phyloP scores from a whole-genome alignment of 2,329 filamentous ascomycete species.

The Bipolaris gigantea region DNA sequence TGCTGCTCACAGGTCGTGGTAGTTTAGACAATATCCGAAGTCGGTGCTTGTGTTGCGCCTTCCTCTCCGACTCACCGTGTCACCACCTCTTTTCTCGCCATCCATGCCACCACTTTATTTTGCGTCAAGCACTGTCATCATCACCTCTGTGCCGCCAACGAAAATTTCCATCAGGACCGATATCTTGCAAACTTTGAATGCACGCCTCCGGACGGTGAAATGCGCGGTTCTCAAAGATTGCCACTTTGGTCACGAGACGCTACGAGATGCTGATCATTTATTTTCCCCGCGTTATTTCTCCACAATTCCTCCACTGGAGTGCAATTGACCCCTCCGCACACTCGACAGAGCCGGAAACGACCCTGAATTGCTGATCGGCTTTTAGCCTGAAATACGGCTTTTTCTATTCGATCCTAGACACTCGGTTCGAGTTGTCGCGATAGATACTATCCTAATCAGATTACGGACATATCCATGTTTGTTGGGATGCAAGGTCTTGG shows the following conservation, averaged over 20 bases:
- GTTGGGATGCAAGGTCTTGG: background rate
- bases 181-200: background rate
- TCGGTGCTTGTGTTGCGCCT: background rate
- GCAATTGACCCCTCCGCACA: conserved; percentile 6
- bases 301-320: conserved; percentile 2
- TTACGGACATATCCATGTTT: conserved; percentile 4
- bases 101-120: background rate
- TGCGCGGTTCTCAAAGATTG: background rate
- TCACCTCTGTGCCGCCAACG: background rate
- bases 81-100: background rate
- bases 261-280: background rate
- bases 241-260: background rate
- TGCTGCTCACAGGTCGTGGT: background rate
- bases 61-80: background rate
- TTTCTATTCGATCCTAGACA: background rate
- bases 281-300: conserved; percentile 1
- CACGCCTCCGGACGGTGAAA: background rate
- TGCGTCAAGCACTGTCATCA: background rate
- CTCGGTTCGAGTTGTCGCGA: conserved; percentile 4
- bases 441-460: background rate
- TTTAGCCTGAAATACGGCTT: conserved; percentile 17
- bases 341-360: conserved; percentile 1
- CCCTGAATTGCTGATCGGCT: background rate
- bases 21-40: background rate
- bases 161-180: background rate